A percentile compares a stretch with the other conserved stretches of the same genome.
These are phyloP conservation scores for Wakefieldia striispora DNA, from an alignment of 768 basidiomycete species.

Conservation along the genomic window DNA sequence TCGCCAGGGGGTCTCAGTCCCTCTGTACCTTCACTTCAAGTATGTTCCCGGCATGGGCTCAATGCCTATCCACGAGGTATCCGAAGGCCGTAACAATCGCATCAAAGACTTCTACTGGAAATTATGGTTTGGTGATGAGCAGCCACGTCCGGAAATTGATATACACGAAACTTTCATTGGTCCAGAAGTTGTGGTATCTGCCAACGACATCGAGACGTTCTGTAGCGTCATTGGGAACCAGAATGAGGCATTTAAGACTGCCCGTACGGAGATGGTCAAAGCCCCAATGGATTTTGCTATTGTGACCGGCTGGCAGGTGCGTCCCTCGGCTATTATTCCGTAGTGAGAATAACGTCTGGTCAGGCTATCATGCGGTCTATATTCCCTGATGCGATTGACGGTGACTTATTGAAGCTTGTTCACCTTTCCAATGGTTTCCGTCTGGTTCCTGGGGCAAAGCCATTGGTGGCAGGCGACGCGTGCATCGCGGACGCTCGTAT, in stretches of 20 bases:
- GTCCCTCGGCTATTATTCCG: conserved; percentile 23
- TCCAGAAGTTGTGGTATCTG: conserved; percentile 80
- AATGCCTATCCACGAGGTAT: conserved; percentile 90
- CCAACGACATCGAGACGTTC: conserved; percentile 80
- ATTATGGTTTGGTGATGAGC: conserved; percentile 92
- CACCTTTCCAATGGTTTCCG: conserved; percentile 98
- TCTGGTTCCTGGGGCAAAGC: conserved; percentile 72
- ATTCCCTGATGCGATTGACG: conserved; percentile 90
- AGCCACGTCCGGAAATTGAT: conserved; percentile 72
- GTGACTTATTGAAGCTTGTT: conserved; percentile 92
- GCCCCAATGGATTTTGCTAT: conserved; percentile 99
- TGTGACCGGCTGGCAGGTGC: conserved; percentile 96
- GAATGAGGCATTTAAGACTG: conserved; percentile 83
- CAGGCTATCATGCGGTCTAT: conserved; percentile 99
- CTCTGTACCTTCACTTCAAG: conserved; percentile 76
- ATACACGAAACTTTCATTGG: conserved; percentile 82
- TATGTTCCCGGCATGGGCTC: conserved; percentile 89
- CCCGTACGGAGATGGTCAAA: conserved; percentile 61
- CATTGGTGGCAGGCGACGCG: conserved; percentile 81
- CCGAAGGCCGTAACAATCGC: conserved; percentile 75
- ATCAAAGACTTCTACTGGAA: conserved; percentile 99
- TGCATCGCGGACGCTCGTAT: conserved; percentile 90
- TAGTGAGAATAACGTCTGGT: conserved; percentile 8
- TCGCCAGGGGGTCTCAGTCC: conserved; percentile 69
- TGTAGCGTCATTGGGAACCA: conserved; percentile 93